Evolutionary conservation across 1,284 basidiomycete genomes (phyloP), one percentile per base, ranked within the genome.

Genomic region (Cutaneotrichosporon spelunceum): DNA sequence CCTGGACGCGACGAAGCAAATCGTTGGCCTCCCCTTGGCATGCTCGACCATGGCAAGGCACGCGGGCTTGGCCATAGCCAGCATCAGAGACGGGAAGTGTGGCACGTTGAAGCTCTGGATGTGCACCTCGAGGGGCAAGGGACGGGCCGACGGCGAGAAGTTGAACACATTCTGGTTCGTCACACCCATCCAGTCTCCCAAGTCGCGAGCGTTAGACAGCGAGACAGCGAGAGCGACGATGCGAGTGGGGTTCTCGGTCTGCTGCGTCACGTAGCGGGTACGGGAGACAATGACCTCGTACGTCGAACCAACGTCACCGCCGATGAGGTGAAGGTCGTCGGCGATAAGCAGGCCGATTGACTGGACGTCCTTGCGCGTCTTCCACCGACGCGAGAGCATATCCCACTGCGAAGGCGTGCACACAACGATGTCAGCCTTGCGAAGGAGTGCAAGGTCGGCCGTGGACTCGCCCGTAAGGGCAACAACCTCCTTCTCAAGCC

Each of bases 31-130:
- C 9, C 85, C 84, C 0, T 87, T 84, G 0, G 95, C 88, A 72
- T 95, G 88, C 75, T 99, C 95, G 47, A 88, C 82, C 68, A 98
- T 91, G 29, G 94, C 88, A 16, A 99, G 85, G 75, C 98, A 99
- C 0, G 94, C 91, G 0, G 95, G 96, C 77, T 99, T 99, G 27
- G 94, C 95, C 96, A 99, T 99, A 34, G 93, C 86, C 62, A 99
- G 91, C 95, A 99, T 99, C 59, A 99, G 82, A 0, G 92, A 96
- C 0, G 96, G 94, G 86, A 96, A 98, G 73, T 99, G 96, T 11
- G 94, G 91, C 48, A 96, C 91, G 50, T 86, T 87, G 83, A 97
- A 99, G 52, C 89, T 93, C 75, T 98, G 95, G 9, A 99, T 81
- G 72, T 99, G 95, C 53, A 99, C 95, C 69, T 99, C 94, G 86